phyloP scores from a whole-genome alignment of 257 asterid genomes.

The Rauvolfia tetraphylla region DNA sequence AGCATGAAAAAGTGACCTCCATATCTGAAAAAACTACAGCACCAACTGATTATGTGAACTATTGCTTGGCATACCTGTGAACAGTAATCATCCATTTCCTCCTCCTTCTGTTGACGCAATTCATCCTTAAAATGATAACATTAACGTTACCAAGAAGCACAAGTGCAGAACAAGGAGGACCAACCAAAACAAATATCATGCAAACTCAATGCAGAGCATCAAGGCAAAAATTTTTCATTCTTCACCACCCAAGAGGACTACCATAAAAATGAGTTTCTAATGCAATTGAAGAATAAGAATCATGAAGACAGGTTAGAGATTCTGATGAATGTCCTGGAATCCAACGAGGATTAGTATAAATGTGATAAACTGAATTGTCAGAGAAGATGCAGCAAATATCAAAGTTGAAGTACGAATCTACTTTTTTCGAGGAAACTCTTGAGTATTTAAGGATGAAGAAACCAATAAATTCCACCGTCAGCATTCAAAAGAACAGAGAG shows the following conservation, averaged over 20 bases:
- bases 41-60: neutral
- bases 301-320: neutral
- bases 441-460: neutral
- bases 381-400: neutral
- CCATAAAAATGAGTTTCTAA: neutral
- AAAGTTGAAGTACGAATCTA: neutral
- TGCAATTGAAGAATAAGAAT: neutral
- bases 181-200: neutral
- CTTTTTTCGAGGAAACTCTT: neutral
- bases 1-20: conserved; percentile 1
- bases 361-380: neutral
- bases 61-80: conserved; percentile 64
- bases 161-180: neutral
- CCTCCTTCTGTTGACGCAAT: conserved; percentile 87
- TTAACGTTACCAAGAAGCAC: neutral
- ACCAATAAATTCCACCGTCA: neutral
- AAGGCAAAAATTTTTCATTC: neutral
- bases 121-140: conserved; percentile 61
- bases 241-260: neutral
- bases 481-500: neutral
- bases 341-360: neutral
- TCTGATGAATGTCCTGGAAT: neutral
- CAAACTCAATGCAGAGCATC: neutral
- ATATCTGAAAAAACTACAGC: neutral
- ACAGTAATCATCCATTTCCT: conserved; percentile 96